phyloP scores from a whole-genome alignment of 306 rosid species.

The Quercus alba region DNA sequence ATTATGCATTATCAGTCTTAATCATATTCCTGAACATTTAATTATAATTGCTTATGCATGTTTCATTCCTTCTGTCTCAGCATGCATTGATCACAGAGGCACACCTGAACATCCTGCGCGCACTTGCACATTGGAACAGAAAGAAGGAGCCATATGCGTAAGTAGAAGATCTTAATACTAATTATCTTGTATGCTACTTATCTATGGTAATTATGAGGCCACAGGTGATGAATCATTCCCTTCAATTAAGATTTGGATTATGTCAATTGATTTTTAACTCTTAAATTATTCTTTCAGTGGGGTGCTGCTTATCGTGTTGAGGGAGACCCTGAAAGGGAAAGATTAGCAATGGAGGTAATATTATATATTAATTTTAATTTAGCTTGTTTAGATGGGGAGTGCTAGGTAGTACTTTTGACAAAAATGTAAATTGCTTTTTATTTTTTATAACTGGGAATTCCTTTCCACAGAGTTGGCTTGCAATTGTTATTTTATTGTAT shows the following conservation, averaged over 20 bases:
- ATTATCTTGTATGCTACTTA: not conserved
- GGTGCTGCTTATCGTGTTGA: slow-evolving; percentile 81
- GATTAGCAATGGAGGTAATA: slow-evolving; percentile 74
- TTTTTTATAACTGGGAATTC: not conserved
- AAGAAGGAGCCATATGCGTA: slow-evolving; percentile 81
- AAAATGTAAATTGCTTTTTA: too few species aligned
- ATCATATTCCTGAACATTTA: not conserved
- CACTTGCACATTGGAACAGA: slow-evolving; percentile 79
- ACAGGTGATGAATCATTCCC: not conserved
- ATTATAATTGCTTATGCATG: not conserved
- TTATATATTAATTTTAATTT: not conserved
- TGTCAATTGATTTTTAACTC: slow-evolving; percentile 8
- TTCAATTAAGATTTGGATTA: not conserved
- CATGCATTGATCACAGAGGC: slow-evolving; percentile 92
- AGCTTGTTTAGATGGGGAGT: not conserved
- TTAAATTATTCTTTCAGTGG: slow-evolving; percentile 56
- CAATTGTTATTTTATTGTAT: not conserved
- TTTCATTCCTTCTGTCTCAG: slow-evolving; percentile 31
- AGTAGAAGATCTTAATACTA: slow-evolving; percentile 20
- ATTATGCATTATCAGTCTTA: not conserved
- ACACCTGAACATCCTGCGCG: slow-evolving; percentile 92
- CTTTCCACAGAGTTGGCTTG: not conserved
- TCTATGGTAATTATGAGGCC: not conserved
- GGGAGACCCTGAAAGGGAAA: slow-evolving; percentile 84
- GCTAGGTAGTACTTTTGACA: not conserved